Evolutionary conservation across 345 rosid species (phyloP).

Genomic region (Populus pruinosa): DNA sequence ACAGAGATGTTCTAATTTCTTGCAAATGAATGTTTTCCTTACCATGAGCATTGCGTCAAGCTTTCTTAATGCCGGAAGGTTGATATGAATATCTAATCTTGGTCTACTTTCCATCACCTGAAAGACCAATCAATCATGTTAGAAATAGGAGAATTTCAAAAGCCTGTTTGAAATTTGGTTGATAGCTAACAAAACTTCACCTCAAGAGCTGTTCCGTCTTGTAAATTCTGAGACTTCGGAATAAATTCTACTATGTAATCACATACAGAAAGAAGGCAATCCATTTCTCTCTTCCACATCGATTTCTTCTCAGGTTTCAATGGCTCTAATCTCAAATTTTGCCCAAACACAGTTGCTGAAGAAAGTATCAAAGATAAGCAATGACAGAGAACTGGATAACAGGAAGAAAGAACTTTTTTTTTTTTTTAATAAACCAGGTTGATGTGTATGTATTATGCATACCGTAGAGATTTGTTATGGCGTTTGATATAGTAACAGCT

Average conservation of each 20-base stretch:
- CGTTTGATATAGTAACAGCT: slow-evolving; percentile 80
- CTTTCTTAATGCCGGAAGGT: slow-evolving; percentile 82
- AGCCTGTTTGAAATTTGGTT: neutral
- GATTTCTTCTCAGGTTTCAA: slow-evolving; percentile 71
- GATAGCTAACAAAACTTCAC: slow-evolving; percentile 26
- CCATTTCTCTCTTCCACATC: slow-evolving; percentile 92
- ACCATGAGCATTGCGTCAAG: slow-evolving; percentile 84
- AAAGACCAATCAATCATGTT: slow-evolving; percentile 1
- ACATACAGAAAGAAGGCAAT: slow-evolving; percentile 78
- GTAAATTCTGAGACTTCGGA: slow-evolving; percentile 55
- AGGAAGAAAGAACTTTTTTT: neutral
- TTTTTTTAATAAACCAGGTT: no score
- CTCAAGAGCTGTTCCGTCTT: slow-evolving; percentile 63
- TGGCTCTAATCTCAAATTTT: slow-evolving; percentile 76
- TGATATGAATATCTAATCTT: slow-evolving; percentile 72
- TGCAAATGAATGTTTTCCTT: slow-evolving; percentile 17
- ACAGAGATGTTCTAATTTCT: neutral
- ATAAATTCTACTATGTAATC: slow-evolving; percentile 72
- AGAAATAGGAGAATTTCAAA: neutral
- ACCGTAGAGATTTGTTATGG: slow-evolving; percentile 96
- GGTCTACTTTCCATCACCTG: slow-evolving; percentile 75
- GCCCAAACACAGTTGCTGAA: slow-evolving; percentile 93
- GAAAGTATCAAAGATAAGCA: slow-evolving; percentile 2
- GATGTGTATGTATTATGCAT: neutral
- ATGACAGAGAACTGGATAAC: neutral